Evolutionary conservation across 805 yeast genomes (phyloP).

Genomic region (Saccharomycopsis fermentans): DNA sequence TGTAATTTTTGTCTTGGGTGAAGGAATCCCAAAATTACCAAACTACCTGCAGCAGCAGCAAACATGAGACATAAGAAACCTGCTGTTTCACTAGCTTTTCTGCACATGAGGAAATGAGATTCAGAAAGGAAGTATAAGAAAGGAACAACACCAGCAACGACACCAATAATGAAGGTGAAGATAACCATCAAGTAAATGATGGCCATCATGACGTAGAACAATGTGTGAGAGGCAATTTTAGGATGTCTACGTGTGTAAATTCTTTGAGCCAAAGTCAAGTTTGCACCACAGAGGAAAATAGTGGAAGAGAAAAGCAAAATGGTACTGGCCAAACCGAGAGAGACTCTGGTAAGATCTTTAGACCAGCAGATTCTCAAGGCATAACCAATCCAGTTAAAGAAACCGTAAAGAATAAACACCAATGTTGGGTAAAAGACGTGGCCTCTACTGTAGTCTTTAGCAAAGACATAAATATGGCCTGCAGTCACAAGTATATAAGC

Average conservation of each 20-base stretch:
- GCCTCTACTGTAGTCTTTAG: constrained; percentile 39
- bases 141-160: constrained; percentile 53
- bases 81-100: constrained; percentile 44
- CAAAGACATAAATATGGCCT: constrained; percentile 38
- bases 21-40: constrained; percentile 42
- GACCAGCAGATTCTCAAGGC: constrained; percentile 52
- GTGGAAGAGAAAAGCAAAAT: constrained; percentile 49
- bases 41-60: constrained; percentile 39
- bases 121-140: constrained; percentile 44
- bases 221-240: constrained; percentile 43
- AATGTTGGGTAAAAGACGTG: constrained; percentile 50
- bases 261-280: constrained; percentile 60
- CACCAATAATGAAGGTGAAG: constrained; percentile 57
- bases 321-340: constrained; percentile 45
- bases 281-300: constrained; percentile 47
- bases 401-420: constrained; percentile 43
- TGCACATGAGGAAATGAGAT: constrained; percentile 38
- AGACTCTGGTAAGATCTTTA: constrained; percentile 34
- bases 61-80: constrained; percentile 38
- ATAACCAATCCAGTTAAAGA: constrained; percentile 48
- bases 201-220: constrained; percentile 43
- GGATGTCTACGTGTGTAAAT: constrained; percentile 74
- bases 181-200: constrained; percentile 42
- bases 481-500: constrained; percentile 39
- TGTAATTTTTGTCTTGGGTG: constrained; percentile 44